A percentile compares a stretch with the other conserved stretches of the same genome.
Conservation (phyloP, 805 yeast species). For the Tetrapisispora iriomotensis region DNA sequence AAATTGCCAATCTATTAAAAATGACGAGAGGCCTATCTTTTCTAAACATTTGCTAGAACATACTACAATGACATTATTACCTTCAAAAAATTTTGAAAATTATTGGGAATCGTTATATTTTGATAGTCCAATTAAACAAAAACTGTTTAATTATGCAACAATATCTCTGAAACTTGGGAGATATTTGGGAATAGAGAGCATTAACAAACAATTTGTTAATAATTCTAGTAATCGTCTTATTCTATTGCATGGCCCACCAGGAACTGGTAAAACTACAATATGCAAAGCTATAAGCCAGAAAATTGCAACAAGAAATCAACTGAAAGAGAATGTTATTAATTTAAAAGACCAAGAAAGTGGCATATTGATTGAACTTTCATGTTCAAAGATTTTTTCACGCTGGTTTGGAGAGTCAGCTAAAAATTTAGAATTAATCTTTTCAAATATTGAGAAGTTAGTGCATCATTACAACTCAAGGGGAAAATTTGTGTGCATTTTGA, state of each 20-base stretch:
- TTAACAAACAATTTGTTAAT: constrained; percentile 1
- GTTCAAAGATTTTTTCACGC: constrained; percentile 36
- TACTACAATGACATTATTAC: constrained; percentile 19
- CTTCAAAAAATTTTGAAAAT: constrained; percentile 25
- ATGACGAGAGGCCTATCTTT: not conserved
- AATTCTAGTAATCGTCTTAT: constrained; percentile 21
- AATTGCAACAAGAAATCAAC: constrained; percentile 25
- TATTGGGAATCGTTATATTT: constrained; percentile 31
- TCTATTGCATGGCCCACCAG: constrained; percentile 37
- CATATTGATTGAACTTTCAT: constrained; percentile 33
- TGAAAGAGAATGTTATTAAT: constrained; percentile 1
- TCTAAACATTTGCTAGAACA: constrained; percentile 13
- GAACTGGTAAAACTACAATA: constrained; percentile 38
- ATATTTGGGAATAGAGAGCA: constrained; percentile 4
- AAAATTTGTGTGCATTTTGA: constrained; percentile 29
- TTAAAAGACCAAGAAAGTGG: constrained; percentile 14
- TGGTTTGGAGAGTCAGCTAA: constrained; percentile 41
- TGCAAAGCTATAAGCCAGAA: constrained; percentile 35
- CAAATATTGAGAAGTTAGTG: constrained; percentile 25
- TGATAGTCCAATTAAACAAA: constrained; percentile 25
- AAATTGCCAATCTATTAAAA: not conserved
- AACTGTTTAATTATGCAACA: constrained; percentile 27
- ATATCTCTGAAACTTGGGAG: constrained; percentile 23
- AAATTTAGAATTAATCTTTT: constrained; percentile 31
- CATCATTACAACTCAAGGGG: constrained; percentile 8